A percentile compares a stretch with the other conserved stretches of the same genome.
Evolutionary conservation across 805 yeast genomes (phyloP).

Genomic region (Zygotorulaspora chibaensis): DNA sequence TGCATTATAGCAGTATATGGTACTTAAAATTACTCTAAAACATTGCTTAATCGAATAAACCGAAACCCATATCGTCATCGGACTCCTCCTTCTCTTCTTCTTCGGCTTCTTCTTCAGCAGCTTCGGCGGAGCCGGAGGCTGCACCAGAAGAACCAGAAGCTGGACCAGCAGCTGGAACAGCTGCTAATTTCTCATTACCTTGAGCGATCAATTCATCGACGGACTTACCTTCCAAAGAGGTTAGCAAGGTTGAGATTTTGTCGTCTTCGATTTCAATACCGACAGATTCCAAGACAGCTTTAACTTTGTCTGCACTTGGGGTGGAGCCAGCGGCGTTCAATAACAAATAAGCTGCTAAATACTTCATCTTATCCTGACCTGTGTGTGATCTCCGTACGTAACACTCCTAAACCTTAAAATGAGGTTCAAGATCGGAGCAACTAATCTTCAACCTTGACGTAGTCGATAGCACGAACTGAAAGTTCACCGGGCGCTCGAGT

Average conservation of each 20-base stretch:
- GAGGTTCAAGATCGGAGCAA: background rate
- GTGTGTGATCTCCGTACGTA: background rate
- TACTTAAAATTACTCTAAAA: background rate
- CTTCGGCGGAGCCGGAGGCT: slow-evolving; percentile 68
- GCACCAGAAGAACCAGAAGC: slow-evolving; percentile 74
- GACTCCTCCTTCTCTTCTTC: slow-evolving; percentile 63
- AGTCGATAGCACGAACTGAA: background rate
- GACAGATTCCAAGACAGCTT: slow-evolving; percentile 84
- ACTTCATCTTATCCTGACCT: slow-evolving; percentile 58
- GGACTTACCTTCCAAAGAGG: slow-evolving; percentile 91
- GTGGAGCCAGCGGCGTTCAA: slow-evolving; percentile 95
- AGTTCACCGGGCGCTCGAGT: too few species aligned
- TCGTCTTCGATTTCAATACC: slow-evolving; percentile 94
- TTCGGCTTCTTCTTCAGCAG: slow-evolving; percentile 65
- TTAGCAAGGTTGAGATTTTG: slow-evolving; percentile 72
- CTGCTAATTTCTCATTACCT: slow-evolving; percentile 94
- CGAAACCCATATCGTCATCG: slow-evolving; percentile 91
- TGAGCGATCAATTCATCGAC: slow-evolving; percentile 85
- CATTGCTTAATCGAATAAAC: slow-evolving; percentile 88
- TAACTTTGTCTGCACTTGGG: slow-evolving; percentile 91
- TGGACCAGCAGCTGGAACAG: slow-evolving; percentile 98
- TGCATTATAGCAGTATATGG: background rate
- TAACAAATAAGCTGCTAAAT: slow-evolving; percentile 99
- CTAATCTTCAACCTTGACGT: background rate
- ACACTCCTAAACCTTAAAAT: background rate